phyloP scores from a whole-genome alignment of 768 basidiomycete species.

The Rhodotorula toruloides region DNA sequence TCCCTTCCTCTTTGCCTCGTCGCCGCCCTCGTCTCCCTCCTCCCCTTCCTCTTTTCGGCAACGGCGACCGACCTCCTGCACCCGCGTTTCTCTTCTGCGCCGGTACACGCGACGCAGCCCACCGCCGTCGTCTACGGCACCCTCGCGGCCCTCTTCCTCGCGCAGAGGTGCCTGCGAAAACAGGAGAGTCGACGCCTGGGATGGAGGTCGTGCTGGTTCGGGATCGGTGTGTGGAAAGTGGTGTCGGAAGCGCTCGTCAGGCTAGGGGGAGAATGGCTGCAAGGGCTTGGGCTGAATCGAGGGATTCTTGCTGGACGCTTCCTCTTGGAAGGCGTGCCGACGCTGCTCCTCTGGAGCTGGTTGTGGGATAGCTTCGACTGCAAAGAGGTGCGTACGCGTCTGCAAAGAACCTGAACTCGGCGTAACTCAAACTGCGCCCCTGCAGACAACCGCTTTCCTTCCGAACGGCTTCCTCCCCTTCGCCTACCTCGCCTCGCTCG shows the following conservation, averaged over 20 bases:
- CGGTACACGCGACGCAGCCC: background rate
- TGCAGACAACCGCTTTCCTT: conserved; percentile 5
- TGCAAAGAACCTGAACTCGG: background rate
- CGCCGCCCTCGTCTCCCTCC: background rate
- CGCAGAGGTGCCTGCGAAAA: background rate
- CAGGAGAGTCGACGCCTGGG: background rate
- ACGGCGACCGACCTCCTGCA: background rate
- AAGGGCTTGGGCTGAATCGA: background rate
- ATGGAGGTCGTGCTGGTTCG: conserved; percentile 11
- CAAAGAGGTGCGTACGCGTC: conserved; percentile 9
- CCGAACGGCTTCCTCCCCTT: background rate
- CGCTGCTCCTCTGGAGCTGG: background rate
- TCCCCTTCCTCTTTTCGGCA: conserved; percentile 4
- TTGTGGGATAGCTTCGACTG: background rate
- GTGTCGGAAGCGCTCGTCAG: background rate
- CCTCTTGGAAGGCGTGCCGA: conserved; percentile 9
- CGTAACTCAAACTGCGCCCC: background rate
- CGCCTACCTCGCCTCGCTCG: background rate
- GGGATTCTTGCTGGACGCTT: conserved; percentile 8
- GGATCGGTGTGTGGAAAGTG: background rate
- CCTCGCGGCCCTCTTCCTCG: conserved; percentile 4
- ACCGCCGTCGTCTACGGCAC: conserved; percentile 1
- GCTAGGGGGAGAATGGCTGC: background rate
- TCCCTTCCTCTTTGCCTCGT: background rate
- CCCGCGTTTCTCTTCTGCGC: conserved; percentile 19